Conservation (phyloP, 2,329 filamentous ascomycete species). For the Xylariaceae sp. region DNA sequence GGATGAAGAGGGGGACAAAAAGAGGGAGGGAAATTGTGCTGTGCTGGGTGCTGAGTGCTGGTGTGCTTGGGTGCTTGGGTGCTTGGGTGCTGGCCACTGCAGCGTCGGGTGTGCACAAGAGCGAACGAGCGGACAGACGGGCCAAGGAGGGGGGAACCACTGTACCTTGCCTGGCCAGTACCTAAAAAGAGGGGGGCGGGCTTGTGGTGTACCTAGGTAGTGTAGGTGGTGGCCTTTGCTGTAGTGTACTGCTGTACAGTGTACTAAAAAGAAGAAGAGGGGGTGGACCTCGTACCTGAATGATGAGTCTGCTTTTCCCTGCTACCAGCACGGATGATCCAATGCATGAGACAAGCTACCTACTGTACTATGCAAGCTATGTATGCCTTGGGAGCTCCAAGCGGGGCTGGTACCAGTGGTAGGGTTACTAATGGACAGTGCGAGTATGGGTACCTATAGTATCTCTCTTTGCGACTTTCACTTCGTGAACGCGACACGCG, state of each 20-base stretch:
- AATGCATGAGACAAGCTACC: too few relatives aligned
- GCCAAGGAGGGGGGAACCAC: constrained; percentile 24
- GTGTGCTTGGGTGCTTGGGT: neutral
- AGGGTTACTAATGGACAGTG: constrained; percentile 11
- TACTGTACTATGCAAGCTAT: too few relatives aligned
- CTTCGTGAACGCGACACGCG: constrained; percentile 17
- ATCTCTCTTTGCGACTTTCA: neutral
- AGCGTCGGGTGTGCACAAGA: constrained; percentile 29
- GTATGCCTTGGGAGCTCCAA: constrained; percentile 15
- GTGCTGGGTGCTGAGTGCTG: constrained; percentile 19
- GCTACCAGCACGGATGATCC: neutral
- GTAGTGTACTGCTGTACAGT: too few relatives aligned
- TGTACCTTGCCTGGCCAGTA: neutral
- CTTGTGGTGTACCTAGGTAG: too few relatives aligned
- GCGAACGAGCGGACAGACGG: constrained; percentile 29
- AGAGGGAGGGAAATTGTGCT: constrained; percentile 40
- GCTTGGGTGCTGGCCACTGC: constrained; percentile 8
- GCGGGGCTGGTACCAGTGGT: constrained; percentile 3
- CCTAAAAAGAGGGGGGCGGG: neutral
- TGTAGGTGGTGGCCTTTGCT: too few relatives aligned
- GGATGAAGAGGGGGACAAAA: constrained; percentile 43
- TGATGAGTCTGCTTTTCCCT: too few relatives aligned
- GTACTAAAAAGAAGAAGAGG: neutral
- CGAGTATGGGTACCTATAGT: neutral
- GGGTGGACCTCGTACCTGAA: constrained; percentile 6